Evolutionary conservation across 306 rosid species (phyloP).

Genomic region (Cicer judaicum): DNA sequence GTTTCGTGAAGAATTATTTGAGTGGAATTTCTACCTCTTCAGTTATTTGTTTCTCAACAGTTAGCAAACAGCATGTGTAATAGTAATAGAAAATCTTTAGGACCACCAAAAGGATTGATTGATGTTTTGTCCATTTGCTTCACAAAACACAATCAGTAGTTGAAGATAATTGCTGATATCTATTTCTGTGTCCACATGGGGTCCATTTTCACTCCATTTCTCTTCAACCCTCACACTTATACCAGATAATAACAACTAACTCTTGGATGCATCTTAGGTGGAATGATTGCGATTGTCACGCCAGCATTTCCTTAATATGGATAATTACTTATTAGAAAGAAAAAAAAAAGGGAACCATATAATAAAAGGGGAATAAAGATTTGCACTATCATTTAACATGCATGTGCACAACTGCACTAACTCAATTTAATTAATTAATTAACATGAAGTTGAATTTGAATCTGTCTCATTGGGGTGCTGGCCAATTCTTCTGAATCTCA

Average conservation of each 20-base stretch:
- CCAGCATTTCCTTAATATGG: slow-evolving; percentile 31
- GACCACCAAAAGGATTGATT: slow-evolving; percentile 57
- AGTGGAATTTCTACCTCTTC: slow-evolving; percentile 17
- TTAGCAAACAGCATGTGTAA: slow-evolving; percentile 53
- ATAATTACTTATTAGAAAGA: slow-evolving; percentile 29
- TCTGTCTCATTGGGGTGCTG: slow-evolving; percentile 52
- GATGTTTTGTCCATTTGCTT: slow-evolving; percentile 54
- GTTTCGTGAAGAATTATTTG: background rate
- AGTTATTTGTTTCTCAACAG: background rate
- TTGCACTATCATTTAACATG: slow-evolving; percentile 26
- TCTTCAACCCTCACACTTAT: slow-evolving; percentile 35
- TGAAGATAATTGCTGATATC: slow-evolving; percentile 42
- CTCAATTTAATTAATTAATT: slow-evolving; percentile 30
- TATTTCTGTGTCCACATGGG: slow-evolving; percentile 51
- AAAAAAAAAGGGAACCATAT: slow-evolving; percentile 32
- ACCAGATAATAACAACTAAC: slow-evolving; percentile 37
- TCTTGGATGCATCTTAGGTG: slow-evolving; percentile 37
- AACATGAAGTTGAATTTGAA: slow-evolving; percentile 48
- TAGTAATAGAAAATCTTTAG: slow-evolving; percentile 45
- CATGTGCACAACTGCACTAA: slow-evolving; percentile 47
- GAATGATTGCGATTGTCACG: slow-evolving; percentile 38
- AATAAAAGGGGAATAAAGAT: slow-evolving; percentile 7
- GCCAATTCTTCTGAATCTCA: slow-evolving; percentile 88
- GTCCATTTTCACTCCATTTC: slow-evolving; percentile 45
- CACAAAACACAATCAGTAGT: slow-evolving; percentile 51